Percentiles rank a stretch among this genome's conserved stretches.
Conservation (phyloP, 208 protist species). For the Borovskyia barvae region DNA sequence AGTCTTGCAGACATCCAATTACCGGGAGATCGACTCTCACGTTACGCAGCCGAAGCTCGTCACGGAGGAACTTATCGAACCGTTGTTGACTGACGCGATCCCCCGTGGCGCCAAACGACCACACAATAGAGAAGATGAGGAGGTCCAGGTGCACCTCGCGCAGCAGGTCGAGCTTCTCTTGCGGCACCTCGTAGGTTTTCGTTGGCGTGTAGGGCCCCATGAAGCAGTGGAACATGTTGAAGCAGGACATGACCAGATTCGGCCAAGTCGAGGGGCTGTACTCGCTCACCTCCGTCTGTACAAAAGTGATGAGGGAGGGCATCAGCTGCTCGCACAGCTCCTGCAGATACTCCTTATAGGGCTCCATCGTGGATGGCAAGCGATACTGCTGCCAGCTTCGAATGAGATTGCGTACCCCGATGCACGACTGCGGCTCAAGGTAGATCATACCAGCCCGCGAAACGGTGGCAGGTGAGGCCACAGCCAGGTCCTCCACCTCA, state of each 20-base stretch:
- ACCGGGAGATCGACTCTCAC: constrained; percentile 84
- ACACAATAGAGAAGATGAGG: constrained; percentile 97
- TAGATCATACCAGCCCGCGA: constrained; percentile 98
- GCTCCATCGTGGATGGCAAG: constrained; percentile 78
- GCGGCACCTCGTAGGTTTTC: constrained; percentile 71
- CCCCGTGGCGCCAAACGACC: constrained; percentile 96
- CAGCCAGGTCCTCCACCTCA: constrained; percentile 96
- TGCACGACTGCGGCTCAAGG: constrained; percentile 93
- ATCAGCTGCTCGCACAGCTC: constrained; percentile 91
- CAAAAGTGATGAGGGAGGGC: constrained; percentile 88
- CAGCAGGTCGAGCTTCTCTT: constrained; percentile 80
- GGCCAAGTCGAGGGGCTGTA: constrained; percentile 94
- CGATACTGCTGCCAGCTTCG: constrained; percentile 83
- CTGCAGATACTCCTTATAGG: constrained; percentile 80
- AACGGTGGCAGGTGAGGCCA: constrained; percentile 97
- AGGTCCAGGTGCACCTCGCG: constrained; percentile 81
- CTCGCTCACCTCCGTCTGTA: constrained; percentile 90
- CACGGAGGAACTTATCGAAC: constrained; percentile 95
- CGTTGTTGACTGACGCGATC: constrained; percentile 83
- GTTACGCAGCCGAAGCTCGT: constrained; percentile 63
- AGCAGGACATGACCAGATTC: constrained; percentile 92
- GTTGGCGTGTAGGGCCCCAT: constrained; percentile 86
- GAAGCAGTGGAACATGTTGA: constrained; percentile 93
- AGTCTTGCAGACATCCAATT: constrained; percentile 95
- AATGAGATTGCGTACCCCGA: constrained; percentile 82